These are phyloP conservation scores for Serendipita indica DNA, from an alignment of 768 basidiomycete species.

Conservation along the genomic window DNA sequence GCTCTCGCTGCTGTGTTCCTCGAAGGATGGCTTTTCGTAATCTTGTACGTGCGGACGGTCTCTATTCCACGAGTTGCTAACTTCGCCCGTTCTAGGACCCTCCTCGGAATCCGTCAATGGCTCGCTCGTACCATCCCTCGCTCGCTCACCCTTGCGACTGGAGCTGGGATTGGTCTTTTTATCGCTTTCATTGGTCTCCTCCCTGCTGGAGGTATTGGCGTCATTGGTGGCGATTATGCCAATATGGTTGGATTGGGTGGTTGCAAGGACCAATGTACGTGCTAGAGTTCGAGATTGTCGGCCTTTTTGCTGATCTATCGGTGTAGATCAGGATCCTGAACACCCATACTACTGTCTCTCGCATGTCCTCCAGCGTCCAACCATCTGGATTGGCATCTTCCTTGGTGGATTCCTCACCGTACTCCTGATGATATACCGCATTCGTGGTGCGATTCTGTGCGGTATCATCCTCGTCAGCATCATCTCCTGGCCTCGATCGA, in stretches of 20 bases:
- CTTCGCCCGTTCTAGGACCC: slow-evolving; percentile 66
- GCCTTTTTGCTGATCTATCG: slow-evolving; percentile 11
- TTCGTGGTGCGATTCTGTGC: slow-evolving; percentile 68
- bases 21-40: slow-evolving; percentile 45
- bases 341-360: slow-evolving; percentile 46
- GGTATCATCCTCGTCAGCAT: slow-evolving; percentile 76
- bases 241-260: slow-evolving; percentile 68
- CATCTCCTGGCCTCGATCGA: slow-evolving; percentile 78
- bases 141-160: slow-evolving; percentile 70
- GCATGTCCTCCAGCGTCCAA: slow-evolving; percentile 55
- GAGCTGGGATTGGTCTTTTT: slow-evolving; percentile 76
- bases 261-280: slow-evolving; percentile 38
- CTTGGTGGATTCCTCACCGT: slow-evolving; percentile 74
- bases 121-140: slow-evolving; percentile 78
- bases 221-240: slow-evolving; percentile 56
- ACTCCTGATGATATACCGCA: slow-evolving; percentile 68
- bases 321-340: slow-evolving; percentile 29
- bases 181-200: slow-evolving; percentile 44
- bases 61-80: slow-evolving; percentile 40
- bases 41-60: no score
- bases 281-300: slow-evolving; percentile 8
- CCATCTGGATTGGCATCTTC: slow-evolving; percentile 81
- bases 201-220: slow-evolving; percentile 42
- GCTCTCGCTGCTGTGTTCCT: slow-evolving; percentile 76
- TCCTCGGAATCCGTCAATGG: slow-evolving; percentile 81